phyloP scores from a whole-genome alignment of 306 rosid species.

The Luffa aegyptiaca region DNA sequence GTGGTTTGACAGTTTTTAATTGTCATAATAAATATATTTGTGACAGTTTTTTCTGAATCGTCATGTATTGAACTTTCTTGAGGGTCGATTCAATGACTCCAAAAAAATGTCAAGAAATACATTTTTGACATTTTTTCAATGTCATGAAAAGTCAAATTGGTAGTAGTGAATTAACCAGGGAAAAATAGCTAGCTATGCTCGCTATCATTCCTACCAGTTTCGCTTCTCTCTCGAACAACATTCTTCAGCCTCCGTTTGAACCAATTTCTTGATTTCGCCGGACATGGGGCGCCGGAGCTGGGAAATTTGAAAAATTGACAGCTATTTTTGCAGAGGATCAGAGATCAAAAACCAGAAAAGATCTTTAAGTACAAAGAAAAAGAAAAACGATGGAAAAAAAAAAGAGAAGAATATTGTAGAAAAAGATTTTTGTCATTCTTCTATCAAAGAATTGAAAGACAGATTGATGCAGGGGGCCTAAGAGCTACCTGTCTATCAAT shows the following conservation, averaged over 20 bases:
- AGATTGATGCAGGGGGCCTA: slow-evolving; percentile 11
- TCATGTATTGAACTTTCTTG: too few species aligned
- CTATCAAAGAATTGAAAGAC: slow-evolving; percentile 5
- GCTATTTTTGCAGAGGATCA: background rate
- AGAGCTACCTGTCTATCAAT: slow-evolving; percentile 22
- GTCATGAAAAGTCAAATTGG: too few species aligned
- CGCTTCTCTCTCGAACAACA: background rate
- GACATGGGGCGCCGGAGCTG: background rate
- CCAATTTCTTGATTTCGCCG: background rate
- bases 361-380: background rate
- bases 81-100: too few species aligned
- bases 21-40: too few species aligned
- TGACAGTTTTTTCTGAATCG: too few species aligned
- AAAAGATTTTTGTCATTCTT: slow-evolving; percentile 6
- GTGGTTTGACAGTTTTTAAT: too few species aligned
- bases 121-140: too few species aligned
- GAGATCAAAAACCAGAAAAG: background rate
- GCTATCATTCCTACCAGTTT: background rate
- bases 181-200: too few species aligned
- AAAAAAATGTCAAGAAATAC: too few species aligned
- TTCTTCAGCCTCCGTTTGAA: background rate
- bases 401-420: background rate
- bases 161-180: too few species aligned
- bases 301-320: background rate
- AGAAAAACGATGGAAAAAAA: background rate